Evolutionary conservation across 441 rosid genomes (phyloP), one percentile per base, ranked within the genome.

Genomic region (Aleurites moluccanus): DNA sequence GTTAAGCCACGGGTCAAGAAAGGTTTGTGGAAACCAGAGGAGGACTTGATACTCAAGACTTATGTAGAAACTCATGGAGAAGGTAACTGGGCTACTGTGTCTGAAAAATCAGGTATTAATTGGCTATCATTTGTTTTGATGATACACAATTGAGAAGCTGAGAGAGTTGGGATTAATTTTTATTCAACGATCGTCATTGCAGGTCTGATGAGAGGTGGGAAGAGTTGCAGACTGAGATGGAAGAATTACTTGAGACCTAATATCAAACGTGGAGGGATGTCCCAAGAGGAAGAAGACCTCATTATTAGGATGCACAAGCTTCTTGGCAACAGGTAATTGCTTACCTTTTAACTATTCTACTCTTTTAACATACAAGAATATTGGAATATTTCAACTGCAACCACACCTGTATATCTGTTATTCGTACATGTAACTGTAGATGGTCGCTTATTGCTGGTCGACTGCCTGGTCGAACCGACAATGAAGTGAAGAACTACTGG

Each of bases 401-500:
- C 2, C 73, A 11, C 42, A 52, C 10, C 57, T 50, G 21, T 23
- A 27, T 40, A 40, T 63, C 69, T n/a, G 13, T 69, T 20, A 23
- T 23, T 45, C 7, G 50, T 72, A 56, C 66, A 2, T 73, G 50
- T 72, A 56, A 55, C 2, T 73, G 44, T 64, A 90, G 98, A 83
- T 92, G 97, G 98, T 85, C 96, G 44, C 83, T 94, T 75, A 94
- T 94, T 27, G 98, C 96, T 6, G 89, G 88, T 75, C 78, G 95
- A 27, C 88, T 94, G n/a, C 98, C 97, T 0, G 97, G 97, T 56
- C 81, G 95, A 61, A 92, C 95, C 0, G 98, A 92, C 76, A 92
- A 92, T 75, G 94, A 91, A 79, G 95, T 92, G 86, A 92, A 94
- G 82, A 94, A 94, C 79, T 87, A 89, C 84, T 92, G 95, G 97